Evolutionary conservation across 768 basidiomycete genomes (phyloP), one percentile per base, ranked within the genome.

Genomic region (Boletus insuetus): DNA sequence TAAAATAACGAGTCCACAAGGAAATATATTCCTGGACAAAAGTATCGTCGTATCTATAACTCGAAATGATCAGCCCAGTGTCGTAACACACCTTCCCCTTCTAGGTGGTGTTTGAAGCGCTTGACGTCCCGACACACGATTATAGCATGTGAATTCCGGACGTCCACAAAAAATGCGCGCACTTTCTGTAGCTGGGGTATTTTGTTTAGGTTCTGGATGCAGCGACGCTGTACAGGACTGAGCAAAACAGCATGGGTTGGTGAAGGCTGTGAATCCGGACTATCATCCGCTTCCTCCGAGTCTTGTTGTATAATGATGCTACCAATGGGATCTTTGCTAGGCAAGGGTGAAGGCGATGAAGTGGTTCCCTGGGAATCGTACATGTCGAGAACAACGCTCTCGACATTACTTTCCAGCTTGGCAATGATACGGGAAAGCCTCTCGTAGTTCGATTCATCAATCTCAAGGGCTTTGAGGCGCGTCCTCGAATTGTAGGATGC

Each of bases 161-260:
- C 76, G 2, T 72, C 71, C 19, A 76, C 71, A 60, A 92, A 84
- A 64, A 82, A 90, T 19, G 81, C 87, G 19, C 81, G 68, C 60
- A 88, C 80, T 71, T 92, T 93, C 74, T 83, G 78, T 45, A 93
- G 65, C 31, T 75, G 70, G 0, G 89, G 87, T 12, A 93, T 78
- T 41, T 73, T 74, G 68, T 92, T 92, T 38, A 94, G 74, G 68
- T 75, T 79, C 7, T 70, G 71, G 6, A 81, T 81, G 34, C 87
- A 83, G 54, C 72, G 75, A 16, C 69, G 76, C 64, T 94, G 91
- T 12, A 77, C 64, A 2, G 80, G 74, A 17, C 80, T 80, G 24
- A 91, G 72, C 29, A 79, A 69, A 22, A 79, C 78, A 20, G 79
- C 79, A 53, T 79, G 77, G 38, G 67, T 72, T 14, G 61, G 56